Conservation (phyloP, 2,329 filamentous ascomycete genomes). For the Fusarium musae region DNA sequence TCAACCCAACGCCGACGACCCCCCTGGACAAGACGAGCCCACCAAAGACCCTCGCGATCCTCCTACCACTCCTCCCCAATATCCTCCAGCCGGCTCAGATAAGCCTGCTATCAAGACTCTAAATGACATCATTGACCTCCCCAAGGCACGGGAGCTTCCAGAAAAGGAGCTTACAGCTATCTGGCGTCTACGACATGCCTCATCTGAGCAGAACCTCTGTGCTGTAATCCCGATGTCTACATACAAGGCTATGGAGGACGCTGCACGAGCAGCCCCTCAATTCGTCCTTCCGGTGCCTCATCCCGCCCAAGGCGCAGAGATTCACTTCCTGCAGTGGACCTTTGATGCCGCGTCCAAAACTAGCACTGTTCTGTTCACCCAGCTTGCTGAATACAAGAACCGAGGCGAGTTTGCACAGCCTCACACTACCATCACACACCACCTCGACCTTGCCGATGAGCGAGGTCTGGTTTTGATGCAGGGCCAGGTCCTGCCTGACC, state of each 20-base stretch:
- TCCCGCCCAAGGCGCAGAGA: slow-evolving; percentile 77
- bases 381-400: slow-evolving; percentile 91
- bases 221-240: slow-evolving; percentile 79
- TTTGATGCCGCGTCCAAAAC: slow-evolving; percentile 76
- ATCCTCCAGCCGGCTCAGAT: slow-evolving; percentile 31
- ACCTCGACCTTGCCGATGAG: slow-evolving; percentile 79
- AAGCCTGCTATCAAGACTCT: slow-evolving; percentile 58
- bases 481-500: slow-evolving; percentile 79
- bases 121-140: slow-evolving; percentile 75
- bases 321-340: slow-evolving; percentile 97
- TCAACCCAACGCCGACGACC: slow-evolving; percentile 50
- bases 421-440: slow-evolving; percentile 94
- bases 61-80: slow-evolving; percentile 16
- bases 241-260: slow-evolving; percentile 77
- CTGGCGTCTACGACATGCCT: slow-evolving; percentile 89
- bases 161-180: slow-evolving; percentile 84
- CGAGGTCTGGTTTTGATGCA: slow-evolving; percentile 88
- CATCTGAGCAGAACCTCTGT: slow-evolving; percentile 79
- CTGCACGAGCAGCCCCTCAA: slow-evolving; percentile 80
- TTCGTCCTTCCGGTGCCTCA: slow-evolving; percentile 91
- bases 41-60: slow-evolving; percentile 21
- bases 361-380: slow-evolving; percentile 88
- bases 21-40: slow-evolving; percentile 40
- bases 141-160: slow-evolving; percentile 79
- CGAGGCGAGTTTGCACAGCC: slow-evolving; percentile 90